Conservation (phyloP, 2,329 filamentous ascomycete genomes). For the Grosmannia huntii region DNA sequence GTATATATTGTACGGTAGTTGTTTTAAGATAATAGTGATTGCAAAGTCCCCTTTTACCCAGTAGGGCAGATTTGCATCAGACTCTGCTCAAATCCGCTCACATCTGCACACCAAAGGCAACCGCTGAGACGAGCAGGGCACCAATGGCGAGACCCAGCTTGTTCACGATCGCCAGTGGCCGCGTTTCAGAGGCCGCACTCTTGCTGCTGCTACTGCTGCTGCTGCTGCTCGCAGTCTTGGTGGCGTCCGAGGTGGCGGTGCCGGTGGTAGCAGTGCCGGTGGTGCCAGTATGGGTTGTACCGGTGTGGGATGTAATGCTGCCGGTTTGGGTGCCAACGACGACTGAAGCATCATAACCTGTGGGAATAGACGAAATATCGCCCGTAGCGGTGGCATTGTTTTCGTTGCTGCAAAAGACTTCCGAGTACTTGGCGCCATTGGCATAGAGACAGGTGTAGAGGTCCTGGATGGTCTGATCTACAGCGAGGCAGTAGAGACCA, state of each 20-base stretch:
- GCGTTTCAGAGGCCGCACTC: background rate
- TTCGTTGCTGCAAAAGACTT: constrained; percentile 2
- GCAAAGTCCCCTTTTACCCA: background rate
- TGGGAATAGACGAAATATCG: background rate
- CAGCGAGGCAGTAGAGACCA: constrained; percentile 3
- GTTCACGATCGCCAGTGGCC: background rate
- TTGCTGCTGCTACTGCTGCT: background rate
- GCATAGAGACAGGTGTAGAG: background rate
- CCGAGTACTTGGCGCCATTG: background rate
- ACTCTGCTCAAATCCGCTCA: background rate
- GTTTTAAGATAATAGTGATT: background rate
- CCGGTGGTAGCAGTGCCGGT: background rate
- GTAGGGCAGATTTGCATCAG: background rate
- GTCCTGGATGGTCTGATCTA: constrained; percentile 3
- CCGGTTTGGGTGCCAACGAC: background rate
- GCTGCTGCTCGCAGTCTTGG: background rate
- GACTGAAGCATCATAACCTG: background rate
- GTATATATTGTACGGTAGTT: no score
- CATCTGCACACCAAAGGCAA: constrained; percentile 1
- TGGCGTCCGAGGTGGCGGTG: background rate
- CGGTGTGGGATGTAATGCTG: background rate
- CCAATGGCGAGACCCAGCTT: background rate
- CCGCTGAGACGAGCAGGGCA: background rate
- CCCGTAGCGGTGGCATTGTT: background rate
- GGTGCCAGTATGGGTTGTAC: background rate